phyloP scores from a whole-genome alignment of 495 filamentous ascomycete genomes.

The Podospora pseudoanserina region DNA sequence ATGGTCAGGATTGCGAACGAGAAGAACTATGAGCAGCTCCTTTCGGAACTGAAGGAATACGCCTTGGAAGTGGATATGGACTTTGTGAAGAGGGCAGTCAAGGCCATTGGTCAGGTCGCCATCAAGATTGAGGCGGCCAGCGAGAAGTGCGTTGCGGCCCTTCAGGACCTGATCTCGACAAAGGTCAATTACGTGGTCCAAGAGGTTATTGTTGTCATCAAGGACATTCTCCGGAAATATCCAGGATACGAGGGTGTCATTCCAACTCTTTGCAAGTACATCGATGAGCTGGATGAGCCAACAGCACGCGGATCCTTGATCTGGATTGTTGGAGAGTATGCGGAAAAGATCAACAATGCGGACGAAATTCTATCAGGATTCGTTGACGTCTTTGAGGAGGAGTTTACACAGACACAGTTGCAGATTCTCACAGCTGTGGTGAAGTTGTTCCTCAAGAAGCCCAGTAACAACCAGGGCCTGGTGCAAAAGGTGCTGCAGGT shows the following conservation, averaged over 20 bases:
- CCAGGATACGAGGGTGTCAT: slow-evolving; percentile 98
- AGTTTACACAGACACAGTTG: slow-evolving; percentile 89
- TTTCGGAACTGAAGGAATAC: slow-evolving; percentile 94
- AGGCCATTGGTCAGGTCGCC: slow-evolving; percentile 93
- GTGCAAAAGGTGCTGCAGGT: slow-evolving; percentile 91
- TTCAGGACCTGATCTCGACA: slow-evolving; percentile 89
- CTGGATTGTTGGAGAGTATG: slow-evolving; percentile 98
- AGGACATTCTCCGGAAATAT: slow-evolving; percentile 97
- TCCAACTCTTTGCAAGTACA: slow-evolving; percentile 90
- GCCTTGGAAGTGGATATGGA: slow-evolving; percentile 99
- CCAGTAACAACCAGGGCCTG: slow-evolving; percentile 77
- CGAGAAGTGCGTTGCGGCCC: slow-evolving; percentile 90
- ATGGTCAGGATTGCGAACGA: slow-evolving; percentile 99
- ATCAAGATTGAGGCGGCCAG: slow-evolving; percentile 96
- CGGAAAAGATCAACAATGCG: slow-evolving; percentile 97
- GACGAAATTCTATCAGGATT: slow-evolving; percentile 92
- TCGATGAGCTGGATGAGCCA: slow-evolving; percentile 94
- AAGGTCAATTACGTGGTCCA: slow-evolving; percentile 99
- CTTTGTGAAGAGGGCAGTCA: slow-evolving; percentile 89
- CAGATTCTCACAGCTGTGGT: slow-evolving; percentile 96
- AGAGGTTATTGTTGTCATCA: slow-evolving; percentile 96
- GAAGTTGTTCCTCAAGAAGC: slow-evolving; percentile 95
- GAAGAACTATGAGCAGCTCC: slow-evolving; percentile 89
- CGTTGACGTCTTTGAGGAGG: slow-evolving; percentile 85
- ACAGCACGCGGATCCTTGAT: slow-evolving; percentile 88